phyloP scores from a whole-genome alignment of 2,329 filamentous ascomycete genomes.

The Ascochyta fabae region DNA sequence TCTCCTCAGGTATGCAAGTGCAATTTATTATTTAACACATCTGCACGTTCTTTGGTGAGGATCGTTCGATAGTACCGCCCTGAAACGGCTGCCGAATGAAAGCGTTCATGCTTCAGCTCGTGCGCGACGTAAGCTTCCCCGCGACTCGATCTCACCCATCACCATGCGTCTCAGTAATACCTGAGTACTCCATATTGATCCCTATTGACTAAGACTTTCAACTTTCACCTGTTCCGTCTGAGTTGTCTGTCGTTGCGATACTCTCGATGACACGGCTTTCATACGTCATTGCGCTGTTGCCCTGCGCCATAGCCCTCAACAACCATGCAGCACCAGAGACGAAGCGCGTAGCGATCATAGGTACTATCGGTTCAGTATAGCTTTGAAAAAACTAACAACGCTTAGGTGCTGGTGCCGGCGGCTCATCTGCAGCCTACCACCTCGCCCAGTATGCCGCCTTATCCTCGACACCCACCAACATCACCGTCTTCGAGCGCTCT shows the following conservation, averaged over 20 bases:
- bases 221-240: background rate
- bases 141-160: background rate
- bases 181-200: background rate
- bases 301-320: constrained; percentile 27
- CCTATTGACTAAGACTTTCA: background rate
- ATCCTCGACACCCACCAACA: constrained; percentile 68
- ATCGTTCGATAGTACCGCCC: background rate
- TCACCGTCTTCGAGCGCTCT: constrained; percentile 87
- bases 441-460: constrained; percentile 73
- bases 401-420: constrained; percentile 85
- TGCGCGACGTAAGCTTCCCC: constrained; percentile 11
- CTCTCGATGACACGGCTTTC: constrained; percentile 22
- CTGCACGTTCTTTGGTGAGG: background rate
- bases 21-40: background rate
- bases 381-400: constrained; percentile 11
- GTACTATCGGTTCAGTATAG: constrained; percentile 19
- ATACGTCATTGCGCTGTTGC: constrained; percentile 23
- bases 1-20: too few relatives aligned
- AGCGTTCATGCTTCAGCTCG: constrained; percentile 6
- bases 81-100: background rate
- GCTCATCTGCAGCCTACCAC: constrained; percentile 85
- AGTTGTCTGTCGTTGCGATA: background rate
- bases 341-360: constrained; percentile 50
- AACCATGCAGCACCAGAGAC: constrained; percentile 14
- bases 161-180: background rate